Base-by-base conservation (phyloP, 805 yeast genomes). In the Trichomonascus vanleenenianus region DNA sequence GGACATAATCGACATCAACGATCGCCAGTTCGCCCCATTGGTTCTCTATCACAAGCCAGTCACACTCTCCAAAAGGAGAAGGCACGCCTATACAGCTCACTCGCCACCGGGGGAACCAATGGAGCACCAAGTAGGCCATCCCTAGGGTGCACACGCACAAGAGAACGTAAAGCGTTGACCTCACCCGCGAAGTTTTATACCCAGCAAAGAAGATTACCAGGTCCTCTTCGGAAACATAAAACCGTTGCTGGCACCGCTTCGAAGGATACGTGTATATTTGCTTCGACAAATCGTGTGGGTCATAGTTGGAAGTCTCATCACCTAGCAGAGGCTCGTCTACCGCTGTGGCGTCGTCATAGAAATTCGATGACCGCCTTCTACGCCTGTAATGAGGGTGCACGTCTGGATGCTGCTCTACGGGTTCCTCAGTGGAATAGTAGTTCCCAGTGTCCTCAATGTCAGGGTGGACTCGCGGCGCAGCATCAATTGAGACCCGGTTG, bases 171-270 rank as follows among this genome's bases (percentile, higher is more conserved):
- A 74, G 12, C 0, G 66, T 34, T 3, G 64, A 56, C 50, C 79
- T 76, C 52, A 71, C 44, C 40, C 58, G 58, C 10, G 81, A 75
- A 12, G 80, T 76, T 44, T 64, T 64, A 62, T 85, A 93, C 3
- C 97, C 97, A 0, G 97, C 98, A 50, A 93, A 84, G 50, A 95
- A 96, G 49, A 93, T 76, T 10, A 91, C 91, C 57, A 93, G 69
- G 67, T 93, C 99, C 61, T 93, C 98, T 62, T 93, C 97, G 0
- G 96, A 89, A 50, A 93, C 76, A 62, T 91, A 93, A 62, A 85
- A 87, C 47, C 96, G 73, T 64, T 93, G 99, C 47, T 56, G 50
- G 53, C 47, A 36, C 47, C 69, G 43, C 53, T 56, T 44, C 47
- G 65, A 40, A 40, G 47, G 20, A n/a, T 39, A 36, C 40, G 47